Conservation (phyloP, 2,329 filamentous ascomycete genomes). For the Pseudophaeomoniella oleicola region DNA sequence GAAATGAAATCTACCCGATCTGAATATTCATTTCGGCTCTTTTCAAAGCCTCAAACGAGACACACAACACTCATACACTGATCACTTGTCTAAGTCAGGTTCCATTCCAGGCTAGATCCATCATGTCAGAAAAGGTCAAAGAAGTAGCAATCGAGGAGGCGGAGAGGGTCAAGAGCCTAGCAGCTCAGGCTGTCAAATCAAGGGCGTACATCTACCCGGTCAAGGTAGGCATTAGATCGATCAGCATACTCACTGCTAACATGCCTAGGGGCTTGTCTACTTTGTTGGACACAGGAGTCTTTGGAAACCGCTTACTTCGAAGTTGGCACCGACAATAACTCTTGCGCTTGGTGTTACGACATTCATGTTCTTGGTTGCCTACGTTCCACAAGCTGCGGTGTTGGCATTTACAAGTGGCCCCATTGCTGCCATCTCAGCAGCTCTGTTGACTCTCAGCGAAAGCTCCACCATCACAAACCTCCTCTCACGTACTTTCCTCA, state of each 20-base stretch:
- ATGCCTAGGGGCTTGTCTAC: slow-evolving; percentile 42
- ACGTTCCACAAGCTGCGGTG: slow-evolving; percentile 68
- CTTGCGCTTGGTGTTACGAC: slow-evolving; percentile 59
- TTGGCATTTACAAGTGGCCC: slow-evolving; percentile 75
- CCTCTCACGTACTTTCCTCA: slow-evolving; percentile 55
- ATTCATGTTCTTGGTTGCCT: slow-evolving; percentile 79
- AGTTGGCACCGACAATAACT: slow-evolving; percentile 46
- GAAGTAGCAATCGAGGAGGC: slow-evolving; percentile 54
- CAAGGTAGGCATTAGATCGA: slow-evolving; percentile 33
- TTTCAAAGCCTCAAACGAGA: not conserved
- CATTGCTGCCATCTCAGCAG: slow-evolving; percentile 45
- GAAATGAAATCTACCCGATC: not conserved
- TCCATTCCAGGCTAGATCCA: too few species aligned
- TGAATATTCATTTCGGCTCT: too few species aligned
- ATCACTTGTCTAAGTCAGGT: not conserved
- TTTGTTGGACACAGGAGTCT: slow-evolving; percentile 42
- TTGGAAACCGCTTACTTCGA: slow-evolving; percentile 44
- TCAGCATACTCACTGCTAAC: slow-evolving; percentile 1
- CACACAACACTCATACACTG: not conserved
- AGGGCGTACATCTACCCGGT: slow-evolving; percentile 77
- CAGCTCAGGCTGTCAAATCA: slow-evolving; percentile 57
- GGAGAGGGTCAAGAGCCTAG: slow-evolving; percentile 46
- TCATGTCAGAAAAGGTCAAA: slow-evolving; percentile 37
- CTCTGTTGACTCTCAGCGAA: slow-evolving; percentile 45
- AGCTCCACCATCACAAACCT: slow-evolving; percentile 35